Base-by-base conservation (phyloP, 2,329 filamentous ascomycete species). In the Paramyrothecium roridum region DNA sequence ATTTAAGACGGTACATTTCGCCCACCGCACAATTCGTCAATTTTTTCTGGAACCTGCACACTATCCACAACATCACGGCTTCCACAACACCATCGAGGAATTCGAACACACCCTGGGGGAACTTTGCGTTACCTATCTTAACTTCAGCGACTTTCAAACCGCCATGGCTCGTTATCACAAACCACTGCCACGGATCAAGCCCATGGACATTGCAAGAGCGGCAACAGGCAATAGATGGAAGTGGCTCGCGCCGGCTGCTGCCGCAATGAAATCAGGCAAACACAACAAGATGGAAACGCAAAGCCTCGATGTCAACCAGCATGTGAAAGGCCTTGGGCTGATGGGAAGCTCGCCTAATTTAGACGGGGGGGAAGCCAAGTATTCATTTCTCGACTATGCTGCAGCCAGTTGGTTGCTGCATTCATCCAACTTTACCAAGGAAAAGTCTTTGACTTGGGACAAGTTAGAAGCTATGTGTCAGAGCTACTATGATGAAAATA, bases 11-110 rank as follows among this genome's bases (percentile, higher is more conserved):
- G 66, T 74, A 20, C 69, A 67, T 49, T 73, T 75, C 53, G 60
- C 67, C 34, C 71, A 75, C 54, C 61, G 61, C 7, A 67, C 65
- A 3, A 63, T 76, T 22, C 60, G 56, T 48, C 54, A 69, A n/a
- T 72, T 69, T 48, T 37, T 74, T 7, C 12, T 51, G 19, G 10
- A 19, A 12, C 19, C 30, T 3, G 37, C 3, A n/a, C 21, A 37
- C 33, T n/a, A 26, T 10, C n/a, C 3, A 3, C 30, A 51, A 19
- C 49, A 37, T 17, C 8, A n/a, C 8, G 49, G 2, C 21, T 51
- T 51, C 33, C 49, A 22, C 33, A 22, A 37, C 20, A n/a, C 19
- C n/a, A 2, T 40, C 17, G 30, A 37, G 19, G 49, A 40, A 19
- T 26, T 30, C 8, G 49, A 51, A 17, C 49, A 51, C n/a, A 37